A percentile compares a stretch with the other conserved stretches of the same genome.
Conservation (phyloP, 2,329 filamentous ascomycete species). For the Paradendryphiella salina region DNA sequence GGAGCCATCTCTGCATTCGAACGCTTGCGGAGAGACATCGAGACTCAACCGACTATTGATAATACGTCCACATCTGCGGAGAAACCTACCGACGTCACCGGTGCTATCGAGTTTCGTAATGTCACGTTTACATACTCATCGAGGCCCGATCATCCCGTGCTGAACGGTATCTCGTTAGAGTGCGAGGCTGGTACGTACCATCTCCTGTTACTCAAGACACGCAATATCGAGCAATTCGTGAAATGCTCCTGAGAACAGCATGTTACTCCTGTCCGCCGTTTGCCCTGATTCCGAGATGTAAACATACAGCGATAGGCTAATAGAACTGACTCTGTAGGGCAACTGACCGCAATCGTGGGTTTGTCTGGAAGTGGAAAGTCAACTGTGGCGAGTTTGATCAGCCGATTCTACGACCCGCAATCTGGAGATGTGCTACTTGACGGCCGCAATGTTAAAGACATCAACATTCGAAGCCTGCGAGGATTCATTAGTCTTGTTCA, state of each 20-base stretch:
- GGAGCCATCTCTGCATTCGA: conserved; percentile 59
- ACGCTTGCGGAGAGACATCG: conserved; percentile 62
- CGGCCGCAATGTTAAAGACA: conserved; percentile 52
- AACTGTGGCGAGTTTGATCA: conserved; percentile 47
- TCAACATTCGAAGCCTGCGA: conserved; percentile 46
- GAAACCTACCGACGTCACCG: conserved; percentile 45
- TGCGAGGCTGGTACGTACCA: conserved; percentile 35
- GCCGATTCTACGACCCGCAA: conserved; percentile 48
- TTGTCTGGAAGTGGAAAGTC: conserved; percentile 50
- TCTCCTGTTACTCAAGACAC: neutral
- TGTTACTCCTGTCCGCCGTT: too few species aligned
- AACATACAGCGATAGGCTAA: neutral
- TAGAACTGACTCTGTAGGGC: conserved; percentile 14
- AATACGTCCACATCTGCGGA: conserved; percentile 39
- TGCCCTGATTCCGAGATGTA: too few species aligned
- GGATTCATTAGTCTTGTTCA: conserved; percentile 52
- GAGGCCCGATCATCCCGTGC: conserved; percentile 45
- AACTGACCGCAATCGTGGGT: conserved; percentile 51
- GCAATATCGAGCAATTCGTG: too few species aligned
- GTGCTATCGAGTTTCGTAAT: conserved; percentile 51
- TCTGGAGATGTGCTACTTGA: conserved; percentile 61
- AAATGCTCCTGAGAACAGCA: neutral
- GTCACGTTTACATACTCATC: conserved; percentile 51
- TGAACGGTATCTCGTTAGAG: conserved; percentile 44
- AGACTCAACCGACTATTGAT: conserved; percentile 50